A percentile compares a stretch with the other conserved stretches of the same genome.
Conservation (phyloP, 805 yeast genomes). For the Pichia occidentalis region DNA sequence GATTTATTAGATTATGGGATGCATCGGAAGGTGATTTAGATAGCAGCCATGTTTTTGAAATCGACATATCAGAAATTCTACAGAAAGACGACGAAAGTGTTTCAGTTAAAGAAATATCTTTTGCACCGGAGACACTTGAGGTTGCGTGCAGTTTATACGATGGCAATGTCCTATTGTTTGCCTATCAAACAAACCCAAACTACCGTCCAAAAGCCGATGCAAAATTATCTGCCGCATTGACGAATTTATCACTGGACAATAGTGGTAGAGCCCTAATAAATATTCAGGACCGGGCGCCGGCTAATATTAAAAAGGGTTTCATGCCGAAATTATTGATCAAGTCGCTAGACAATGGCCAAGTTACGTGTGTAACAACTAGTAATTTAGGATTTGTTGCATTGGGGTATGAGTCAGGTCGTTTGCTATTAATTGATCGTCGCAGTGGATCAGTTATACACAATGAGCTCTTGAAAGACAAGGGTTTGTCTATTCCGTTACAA, state of each 20-base stretch:
- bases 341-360: conserved; percentile 35
- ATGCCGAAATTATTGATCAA: conserved; percentile 49
- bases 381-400: conserved; percentile 79
- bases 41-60: conserved; percentile 52
- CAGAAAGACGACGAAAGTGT: conserved; percentile 36
- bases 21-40: conserved; percentile 69
- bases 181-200: conserved; percentile 51
- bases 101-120: conserved; percentile 54
- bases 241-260: conserved; percentile 6
- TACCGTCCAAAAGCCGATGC: conserved; percentile 31
- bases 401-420: conserved; percentile 69
- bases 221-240: background rate
- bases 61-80: conserved; percentile 46
- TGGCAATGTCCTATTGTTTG: conserved; percentile 73
- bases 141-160: conserved; percentile 57
- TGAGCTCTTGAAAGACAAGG: conserved; percentile 25
- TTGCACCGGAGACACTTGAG: conserved; percentile 74
- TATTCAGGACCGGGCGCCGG: conserved; percentile 48
- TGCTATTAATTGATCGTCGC: conserved; percentile 71
- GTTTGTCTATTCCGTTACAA: conserved; percentile 22
- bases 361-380: conserved; percentile 60
- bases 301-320: conserved; percentile 49
- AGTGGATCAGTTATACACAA: conserved; percentile 50
- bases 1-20: conserved; percentile 78
- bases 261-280: conserved; percentile 30